These are phyloP conservation scores for Lodderomyces parapsilosis DNA, from an alignment of 1,139 yeast species.

Conservation along the genomic window DNA sequence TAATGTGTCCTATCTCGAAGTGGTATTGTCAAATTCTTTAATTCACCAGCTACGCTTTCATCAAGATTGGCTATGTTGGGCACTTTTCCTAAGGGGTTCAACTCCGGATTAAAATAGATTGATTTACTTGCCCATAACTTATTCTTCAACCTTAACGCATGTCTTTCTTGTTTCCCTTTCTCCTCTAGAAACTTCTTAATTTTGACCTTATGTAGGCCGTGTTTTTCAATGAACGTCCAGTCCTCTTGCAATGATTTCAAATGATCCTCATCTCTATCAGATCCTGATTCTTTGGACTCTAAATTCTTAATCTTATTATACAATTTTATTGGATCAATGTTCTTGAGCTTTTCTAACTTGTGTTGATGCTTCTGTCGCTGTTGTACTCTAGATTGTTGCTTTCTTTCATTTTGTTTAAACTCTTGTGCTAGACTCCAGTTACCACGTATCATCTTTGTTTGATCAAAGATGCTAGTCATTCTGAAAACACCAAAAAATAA, in stretches of 20 bases:
- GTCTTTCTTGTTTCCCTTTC: conserved; percentile 16
- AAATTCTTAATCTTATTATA: conserved; percentile 29
- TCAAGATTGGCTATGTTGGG: conserved; percentile 21
- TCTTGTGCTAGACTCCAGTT: conserved; percentile 46
- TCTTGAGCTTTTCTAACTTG: conserved; percentile 24
- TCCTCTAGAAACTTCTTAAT: conserved; percentile 23
- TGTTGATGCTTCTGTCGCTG: conserved; percentile 38
- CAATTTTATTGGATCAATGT: conserved; percentile 34
- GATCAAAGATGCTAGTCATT: too few species aligned
- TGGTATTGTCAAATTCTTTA: conserved; percentile 30
- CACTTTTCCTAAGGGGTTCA: conserved; percentile 46
- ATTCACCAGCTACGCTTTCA: conserved; percentile 2
- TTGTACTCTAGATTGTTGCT: conserved; percentile 37
- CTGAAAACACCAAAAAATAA: neutral
- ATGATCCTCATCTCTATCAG: conserved; percentile 23
- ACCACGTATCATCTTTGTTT: conserved; percentile 37
- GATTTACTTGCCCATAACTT: conserved; percentile 41
- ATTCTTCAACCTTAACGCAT: conserved; percentile 17
- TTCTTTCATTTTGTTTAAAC: conserved; percentile 37
- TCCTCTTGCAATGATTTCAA: conserved; percentile 32
- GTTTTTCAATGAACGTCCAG: conserved; percentile 39
- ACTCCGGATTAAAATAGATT: conserved; percentile 45
- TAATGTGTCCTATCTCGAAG: conserved; percentile 18
- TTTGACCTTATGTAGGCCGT: conserved; percentile 33
- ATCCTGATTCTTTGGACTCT: conserved; percentile 16